Evolutionary conservation across 2,329 filamentous ascomycete species (phyloP).

Genomic region (Aspergillus sclerotialis): DNA sequence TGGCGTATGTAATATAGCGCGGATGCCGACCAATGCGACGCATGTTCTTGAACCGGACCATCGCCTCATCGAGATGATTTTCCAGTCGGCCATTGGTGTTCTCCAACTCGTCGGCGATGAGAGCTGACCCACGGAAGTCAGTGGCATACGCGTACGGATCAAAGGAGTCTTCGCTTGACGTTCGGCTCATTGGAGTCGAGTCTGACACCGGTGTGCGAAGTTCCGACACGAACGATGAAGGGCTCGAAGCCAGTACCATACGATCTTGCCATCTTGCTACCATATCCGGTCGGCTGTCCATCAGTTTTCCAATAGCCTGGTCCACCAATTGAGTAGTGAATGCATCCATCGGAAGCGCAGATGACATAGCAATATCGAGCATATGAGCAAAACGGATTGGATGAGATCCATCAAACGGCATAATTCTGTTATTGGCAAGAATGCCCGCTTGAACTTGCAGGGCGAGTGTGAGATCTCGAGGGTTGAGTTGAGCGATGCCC

Average conservation of each 20-base stretch:
- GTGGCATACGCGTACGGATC: slow-evolving; percentile 88
- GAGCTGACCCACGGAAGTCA: slow-evolving; percentile 86
- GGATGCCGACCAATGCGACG: slow-evolving; percentile 85
- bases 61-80: slow-evolving; percentile 68
- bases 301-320: slow-evolving; percentile 50
- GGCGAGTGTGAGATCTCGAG: slow-evolving; percentile 48
- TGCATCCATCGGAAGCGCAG: slow-evolving; percentile 47
- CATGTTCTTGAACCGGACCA: slow-evolving; percentile 84
- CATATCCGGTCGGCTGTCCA: slow-evolving; percentile 38
- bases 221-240: slow-evolving; percentile 36
- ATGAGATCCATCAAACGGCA: slow-evolving; percentile 49
- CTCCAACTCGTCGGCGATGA: slow-evolving; percentile 86
- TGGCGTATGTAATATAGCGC: slow-evolving; percentile 93
- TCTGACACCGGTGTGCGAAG: slow-evolving; percentile 37
- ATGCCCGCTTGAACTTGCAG: slow-evolving; percentile 53
- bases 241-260: slow-evolving; percentile 37
- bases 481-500: slow-evolving; percentile 49
- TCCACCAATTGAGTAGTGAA: slow-evolving; percentile 52
- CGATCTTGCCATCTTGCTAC: slow-evolving; percentile 53
- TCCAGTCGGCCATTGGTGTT: slow-evolving; percentile 66
- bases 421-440: slow-evolving; percentile 31
- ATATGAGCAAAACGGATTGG: slow-evolving; percentile 56
- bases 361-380: slow-evolving; percentile 50
- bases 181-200: slow-evolving; percentile 47
- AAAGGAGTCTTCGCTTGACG: slow-evolving; percentile 70